Conservation (phyloP, 2,329 filamentous ascomycete genomes). For the Botrytis byssoidea region DNA sequence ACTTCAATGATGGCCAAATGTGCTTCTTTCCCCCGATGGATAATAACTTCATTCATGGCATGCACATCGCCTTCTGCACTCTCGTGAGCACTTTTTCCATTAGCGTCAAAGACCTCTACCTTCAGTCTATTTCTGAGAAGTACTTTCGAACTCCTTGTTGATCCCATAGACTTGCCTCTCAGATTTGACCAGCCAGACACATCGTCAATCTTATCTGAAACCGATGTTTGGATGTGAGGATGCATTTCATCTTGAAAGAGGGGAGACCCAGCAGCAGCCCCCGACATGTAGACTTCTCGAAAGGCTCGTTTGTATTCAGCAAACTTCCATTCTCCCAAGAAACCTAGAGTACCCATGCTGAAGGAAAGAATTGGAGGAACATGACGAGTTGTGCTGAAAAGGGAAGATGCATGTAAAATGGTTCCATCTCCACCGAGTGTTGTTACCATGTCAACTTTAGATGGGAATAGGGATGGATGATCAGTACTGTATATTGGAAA, state of each 20-base stretch:
- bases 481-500: constrained; percentile 68
- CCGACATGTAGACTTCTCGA: constrained; percentile 87
- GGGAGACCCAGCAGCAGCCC: constrained; percentile 46
- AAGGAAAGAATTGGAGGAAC: constrained; percentile 93
- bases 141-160: constrained; percentile 71
- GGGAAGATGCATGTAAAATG: constrained; percentile 78
- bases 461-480: constrained; percentile 53
- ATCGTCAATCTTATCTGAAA: constrained; percentile 34
- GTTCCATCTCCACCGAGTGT: constrained; percentile 94
- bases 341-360: constrained; percentile 94
- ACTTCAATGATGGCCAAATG: constrained; percentile 92
- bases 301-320: constrained; percentile 88
- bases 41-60: constrained; percentile 92
- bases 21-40: constrained; percentile 86
- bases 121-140: constrained; percentile 83
- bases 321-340: constrained; percentile 96
- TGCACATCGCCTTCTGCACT: constrained; percentile 45
- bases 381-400: constrained; percentile 76
- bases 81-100: constrained; percentile 48
- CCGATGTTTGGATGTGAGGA: constrained; percentile 31
- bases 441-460: constrained; percentile 83
- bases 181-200: constrained; percentile 67
- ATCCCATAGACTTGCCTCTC: constrained; percentile 78
- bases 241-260: constrained; percentile 37
- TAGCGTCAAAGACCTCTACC: constrained; percentile 75